Conservation (phyloP, 108 stramenopile species). For the Epipyxis sp. region DNA sequence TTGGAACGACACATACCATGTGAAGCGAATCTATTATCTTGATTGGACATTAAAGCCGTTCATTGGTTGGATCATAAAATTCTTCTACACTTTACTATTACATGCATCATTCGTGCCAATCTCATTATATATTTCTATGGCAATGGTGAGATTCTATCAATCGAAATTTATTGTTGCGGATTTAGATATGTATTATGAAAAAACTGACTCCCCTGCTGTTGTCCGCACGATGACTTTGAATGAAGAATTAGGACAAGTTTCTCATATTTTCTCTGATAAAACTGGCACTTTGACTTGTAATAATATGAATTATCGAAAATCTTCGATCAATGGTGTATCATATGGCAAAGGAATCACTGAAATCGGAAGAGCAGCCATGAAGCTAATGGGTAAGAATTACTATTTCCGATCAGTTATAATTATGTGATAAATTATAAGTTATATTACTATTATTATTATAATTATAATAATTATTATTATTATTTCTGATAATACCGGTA, state of each 20-base stretch:
- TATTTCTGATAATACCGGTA: no score
- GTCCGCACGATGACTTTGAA: slow-evolving; percentile 59
- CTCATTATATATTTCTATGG: slow-evolving; percentile 81
- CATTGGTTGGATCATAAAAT: slow-evolving; percentile 15
- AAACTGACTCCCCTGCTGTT: slow-evolving; percentile 72
- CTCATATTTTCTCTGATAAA: slow-evolving; percentile 53
- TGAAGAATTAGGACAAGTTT: slow-evolving; percentile 44
- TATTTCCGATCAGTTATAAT: neutral
- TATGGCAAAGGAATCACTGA: slow-evolving; percentile 46
- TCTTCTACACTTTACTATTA: slow-evolving; percentile 28
- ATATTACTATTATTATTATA: no score
- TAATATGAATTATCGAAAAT: slow-evolving; percentile 53
- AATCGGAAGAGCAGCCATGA: slow-evolving; percentile 40
- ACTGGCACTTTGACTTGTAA: slow-evolving; percentile 65
- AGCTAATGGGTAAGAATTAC: slow-evolving; percentile 16
- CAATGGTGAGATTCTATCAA: slow-evolving; percentile 66
- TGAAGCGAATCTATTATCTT: slow-evolving; percentile 2
- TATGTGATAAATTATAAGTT: slow-evolving; percentile 10
- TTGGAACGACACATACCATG: neutral
- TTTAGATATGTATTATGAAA: slow-evolving; percentile 80
- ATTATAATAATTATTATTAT: no score
- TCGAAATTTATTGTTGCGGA: slow-evolving; percentile 73
- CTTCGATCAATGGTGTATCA: slow-evolving; percentile 30
- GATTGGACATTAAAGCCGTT: neutral
- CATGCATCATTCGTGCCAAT: slow-evolving; percentile 75